Conservation (phyloP, 495 filamentous ascomycete species). For the Darksidea phi region DNA sequence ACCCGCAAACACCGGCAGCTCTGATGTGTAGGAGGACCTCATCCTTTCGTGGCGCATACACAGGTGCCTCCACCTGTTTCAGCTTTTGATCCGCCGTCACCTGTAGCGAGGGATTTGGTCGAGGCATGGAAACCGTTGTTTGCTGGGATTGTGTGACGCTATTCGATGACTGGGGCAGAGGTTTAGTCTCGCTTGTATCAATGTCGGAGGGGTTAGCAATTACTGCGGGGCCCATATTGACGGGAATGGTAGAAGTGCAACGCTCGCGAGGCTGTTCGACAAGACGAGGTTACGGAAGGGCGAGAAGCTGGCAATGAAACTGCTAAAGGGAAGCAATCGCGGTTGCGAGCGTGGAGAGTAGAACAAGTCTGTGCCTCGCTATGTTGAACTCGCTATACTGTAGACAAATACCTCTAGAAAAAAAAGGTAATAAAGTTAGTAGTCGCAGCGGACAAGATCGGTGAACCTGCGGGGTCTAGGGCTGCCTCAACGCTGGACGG, state of each 20-base stretch:
- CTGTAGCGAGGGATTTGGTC: conserved; percentile 56
- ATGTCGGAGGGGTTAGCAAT: background rate
- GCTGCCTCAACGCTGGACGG: no score
- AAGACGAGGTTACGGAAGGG: no score
- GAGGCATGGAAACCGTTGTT: conserved; percentile 27
- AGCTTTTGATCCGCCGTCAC: conserved; percentile 56
- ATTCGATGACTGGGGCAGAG: conserved; percentile 7
- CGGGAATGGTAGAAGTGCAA: background rate
- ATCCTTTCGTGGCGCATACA: conserved; percentile 49
- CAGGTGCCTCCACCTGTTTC: conserved; percentile 53
- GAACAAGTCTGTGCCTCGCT: no score
- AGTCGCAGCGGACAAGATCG: no score
- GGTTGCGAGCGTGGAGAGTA: no score
- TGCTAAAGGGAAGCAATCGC: no score
- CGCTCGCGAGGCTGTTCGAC: background rate
- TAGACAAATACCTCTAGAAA: no score
- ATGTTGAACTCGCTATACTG: no score
- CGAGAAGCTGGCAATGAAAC: no score
- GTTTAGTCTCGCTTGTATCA: background rate
- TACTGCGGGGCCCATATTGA: conserved; percentile 1
- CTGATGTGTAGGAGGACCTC: conserved; percentile 44
- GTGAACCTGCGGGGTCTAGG: no score
- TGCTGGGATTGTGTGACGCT: background rate
- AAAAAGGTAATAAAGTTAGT: no score
- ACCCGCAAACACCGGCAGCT: conserved; percentile 28